These are phyloP conservation scores for Trametes maxima DNA, from an alignment of 768 basidiomycete species.

Conservation along the genomic window DNA sequence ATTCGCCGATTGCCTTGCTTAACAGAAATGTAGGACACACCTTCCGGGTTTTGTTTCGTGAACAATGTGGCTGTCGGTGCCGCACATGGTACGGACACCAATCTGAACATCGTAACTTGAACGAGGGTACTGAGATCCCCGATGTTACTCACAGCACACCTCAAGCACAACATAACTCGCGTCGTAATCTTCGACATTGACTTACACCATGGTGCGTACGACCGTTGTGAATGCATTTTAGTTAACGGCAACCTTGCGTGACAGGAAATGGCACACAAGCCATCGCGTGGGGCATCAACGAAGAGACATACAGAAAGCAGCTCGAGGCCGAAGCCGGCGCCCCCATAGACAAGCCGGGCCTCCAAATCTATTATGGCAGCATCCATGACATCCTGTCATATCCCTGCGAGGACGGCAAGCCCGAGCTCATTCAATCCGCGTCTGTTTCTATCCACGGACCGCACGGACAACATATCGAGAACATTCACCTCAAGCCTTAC, in stretches of 20 bases:
- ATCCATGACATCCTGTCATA: conserved; percentile 93
- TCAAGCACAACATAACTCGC: conserved; percentile 75
- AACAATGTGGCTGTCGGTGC: conserved; percentile 93
- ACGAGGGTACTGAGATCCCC: not conserved
- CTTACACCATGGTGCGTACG: conserved; percentile 73
- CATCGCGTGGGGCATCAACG: conserved; percentile 89
- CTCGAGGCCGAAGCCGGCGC: conserved; percentile 53
- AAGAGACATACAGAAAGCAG: conserved; percentile 73
- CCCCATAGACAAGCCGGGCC: conserved; percentile 41
- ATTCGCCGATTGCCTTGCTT: not conserved
- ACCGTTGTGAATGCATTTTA: not conserved
- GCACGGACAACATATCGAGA: conserved; percentile 88
- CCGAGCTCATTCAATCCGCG: conserved; percentile 79
- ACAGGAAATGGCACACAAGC: conserved; percentile 94
- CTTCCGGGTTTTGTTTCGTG: conserved; percentile 93
- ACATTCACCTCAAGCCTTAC: conserved; percentile 81
- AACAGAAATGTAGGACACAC: conserved; percentile 49
- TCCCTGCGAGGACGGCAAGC: conserved; percentile 93
- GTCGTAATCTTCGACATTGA: conserved; percentile 92
- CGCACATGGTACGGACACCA: conserved; percentile 69
- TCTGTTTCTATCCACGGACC: conserved; percentile 76
- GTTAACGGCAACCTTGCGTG: not conserved
- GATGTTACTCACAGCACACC: conserved; percentile 62
- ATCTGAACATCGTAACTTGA: not conserved
- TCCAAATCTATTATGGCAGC: conserved; percentile 84